Conservation (phyloP, 495 filamentous ascomycete species). For the Aspergillus ellipticus region DNA sequence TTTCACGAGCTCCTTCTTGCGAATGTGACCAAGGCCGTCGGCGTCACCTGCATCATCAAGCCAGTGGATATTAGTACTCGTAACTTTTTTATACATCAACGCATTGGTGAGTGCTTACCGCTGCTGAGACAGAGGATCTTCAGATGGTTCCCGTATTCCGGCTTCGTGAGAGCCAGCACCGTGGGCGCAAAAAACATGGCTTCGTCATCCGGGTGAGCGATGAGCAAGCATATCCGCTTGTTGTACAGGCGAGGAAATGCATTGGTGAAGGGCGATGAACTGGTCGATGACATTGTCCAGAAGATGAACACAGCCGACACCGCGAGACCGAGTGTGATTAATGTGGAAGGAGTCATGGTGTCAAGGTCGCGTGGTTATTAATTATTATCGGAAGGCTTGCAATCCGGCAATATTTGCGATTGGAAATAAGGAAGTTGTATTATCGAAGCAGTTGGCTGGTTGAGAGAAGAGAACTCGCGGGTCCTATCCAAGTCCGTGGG, state of each 20-base stretch:
- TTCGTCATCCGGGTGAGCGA: constrained; percentile 97
- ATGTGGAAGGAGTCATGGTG: constrained; percentile 18
- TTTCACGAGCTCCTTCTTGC: constrained; percentile 78
- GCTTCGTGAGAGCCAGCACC: constrained; percentile 70
- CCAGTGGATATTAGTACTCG: not conserved
- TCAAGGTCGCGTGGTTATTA: not conserved
- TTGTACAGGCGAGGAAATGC: constrained; percentile 67
- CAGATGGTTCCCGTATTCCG: constrained; percentile 77
- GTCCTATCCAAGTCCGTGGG: not conserved
- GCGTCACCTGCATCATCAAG: constrained; percentile 59
- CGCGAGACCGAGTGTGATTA: constrained; percentile 30
- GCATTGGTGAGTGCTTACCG: constrained; percentile 44
- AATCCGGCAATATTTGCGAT: not conserved
- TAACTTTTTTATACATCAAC: not conserved
- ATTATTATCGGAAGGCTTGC: not conserved
- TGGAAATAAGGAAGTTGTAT: not conserved
- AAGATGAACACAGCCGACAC: constrained; percentile 36
- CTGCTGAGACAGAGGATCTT: constrained; percentile 91
- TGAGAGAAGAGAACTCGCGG: not conserved
- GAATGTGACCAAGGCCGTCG: constrained; percentile 75
- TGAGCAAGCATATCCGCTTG: constrained; percentile 83
- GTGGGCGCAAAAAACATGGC: constrained; percentile 99
- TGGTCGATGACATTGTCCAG: constrained; percentile 51
- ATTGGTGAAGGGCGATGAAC: constrained; percentile 57
- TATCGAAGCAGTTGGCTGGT: not conserved